A percentile compares a stretch with the other conserved stretches of the same genome.
These are phyloP conservation scores for Nothophaeocryptopus gaeumannii DNA, from an alignment of 2,329 filamentous ascomycete genomes.

Conservation along the genomic window DNA sequence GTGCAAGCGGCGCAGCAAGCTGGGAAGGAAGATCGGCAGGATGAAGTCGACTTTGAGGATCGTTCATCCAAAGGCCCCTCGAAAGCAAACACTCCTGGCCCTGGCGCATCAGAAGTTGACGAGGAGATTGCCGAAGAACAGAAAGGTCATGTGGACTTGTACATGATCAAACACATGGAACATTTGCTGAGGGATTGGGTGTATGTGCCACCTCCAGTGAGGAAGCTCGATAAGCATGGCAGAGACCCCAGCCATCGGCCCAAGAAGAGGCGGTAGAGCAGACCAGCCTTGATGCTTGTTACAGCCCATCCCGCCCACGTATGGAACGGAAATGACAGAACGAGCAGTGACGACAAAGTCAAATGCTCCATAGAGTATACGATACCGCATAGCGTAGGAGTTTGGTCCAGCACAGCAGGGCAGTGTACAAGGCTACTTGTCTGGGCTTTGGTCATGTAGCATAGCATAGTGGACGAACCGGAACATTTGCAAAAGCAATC, in stretches of 20 bases:
- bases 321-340: too few relatives aligned
- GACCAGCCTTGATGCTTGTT: neutral
- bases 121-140: slow-evolving; percentile 54
- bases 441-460: too few relatives aligned
- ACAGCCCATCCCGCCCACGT: too few relatives aligned
- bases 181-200: slow-evolving; percentile 28
- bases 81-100: slow-evolving; percentile 37
- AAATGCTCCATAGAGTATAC: too few relatives aligned
- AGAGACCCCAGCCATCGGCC: slow-evolving; percentile 37
- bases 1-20: slow-evolving; percentile 82
- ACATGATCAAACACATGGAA: slow-evolving; percentile 38
- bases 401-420: neutral
- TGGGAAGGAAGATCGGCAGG: slow-evolving; percentile 79
- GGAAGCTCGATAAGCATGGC: slow-evolving; percentile 36
- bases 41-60: slow-evolving; percentile 71
- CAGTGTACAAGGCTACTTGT: too few relatives aligned
- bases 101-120: slow-evolving; percentile 33
- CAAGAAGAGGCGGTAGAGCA: slow-evolving; percentile 31
- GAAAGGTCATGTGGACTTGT: slow-evolving; percentile 68
- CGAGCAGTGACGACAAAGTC: too few relatives aligned
- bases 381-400: slow-evolving; percentile 12
- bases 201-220: slow-evolving; percentile 36
- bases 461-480: too few relatives aligned
- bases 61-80: slow-evolving; percentile 54
- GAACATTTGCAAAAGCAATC: too few relatives aligned